A percentile compares a stretch with the other conserved stretches of the same genome.
These are phyloP conservation scores for Evernia prunastri DNA, from an alignment of 495 filamentous ascomycete species.

Conservation along the genomic window DNA sequence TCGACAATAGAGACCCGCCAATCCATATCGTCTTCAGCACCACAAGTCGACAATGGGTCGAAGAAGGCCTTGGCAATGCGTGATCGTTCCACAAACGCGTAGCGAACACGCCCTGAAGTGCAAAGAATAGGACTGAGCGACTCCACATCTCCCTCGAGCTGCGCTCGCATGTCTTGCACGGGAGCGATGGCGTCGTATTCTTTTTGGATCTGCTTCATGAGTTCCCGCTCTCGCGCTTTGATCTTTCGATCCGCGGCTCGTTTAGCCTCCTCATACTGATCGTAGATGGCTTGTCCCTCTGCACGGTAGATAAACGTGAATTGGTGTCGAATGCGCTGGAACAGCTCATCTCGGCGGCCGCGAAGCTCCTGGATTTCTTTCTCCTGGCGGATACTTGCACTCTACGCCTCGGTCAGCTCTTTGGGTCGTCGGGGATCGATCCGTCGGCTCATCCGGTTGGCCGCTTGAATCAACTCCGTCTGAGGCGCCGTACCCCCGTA, in stretches of 20 bases:
- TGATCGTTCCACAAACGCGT: slow-evolving; percentile 8
- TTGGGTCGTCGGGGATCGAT: too few species aligned
- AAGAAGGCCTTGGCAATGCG: slow-evolving; percentile 10
- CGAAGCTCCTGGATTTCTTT: slow-evolving; percentile 16
- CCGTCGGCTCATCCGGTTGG: too few species aligned
- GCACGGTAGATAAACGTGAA: too few species aligned
- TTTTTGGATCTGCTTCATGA: too few species aligned
- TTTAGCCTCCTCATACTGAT: slow-evolving; percentile 5
- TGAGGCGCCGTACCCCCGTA: too few species aligned
- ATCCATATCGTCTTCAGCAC: too few species aligned
- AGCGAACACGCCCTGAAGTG: background rate
- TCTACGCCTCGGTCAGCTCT: slow-evolving; percentile 12
- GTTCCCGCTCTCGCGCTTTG: slow-evolving; percentile 13
- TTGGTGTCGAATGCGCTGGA: slow-evolving; percentile 12
- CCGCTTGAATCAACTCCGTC: too few species aligned
- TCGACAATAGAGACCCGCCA: slow-evolving; percentile 13
- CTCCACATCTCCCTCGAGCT: background rate
- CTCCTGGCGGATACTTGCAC: slow-evolving; percentile 4
- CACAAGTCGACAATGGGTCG: background rate
- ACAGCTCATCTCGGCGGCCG: slow-evolving; percentile 9
- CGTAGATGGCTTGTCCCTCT: too few species aligned
- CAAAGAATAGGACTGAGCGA: slow-evolving; percentile 5
- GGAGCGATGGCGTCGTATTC: too few species aligned
- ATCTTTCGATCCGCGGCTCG: background rate
- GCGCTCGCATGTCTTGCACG: too few species aligned